Evolutionary conservation across 371 early-diverging fungal genomes (phyloP), one percentile per base, ranked within the genome.

Genomic region (Paraphysoderma sedebokerense): DNA sequence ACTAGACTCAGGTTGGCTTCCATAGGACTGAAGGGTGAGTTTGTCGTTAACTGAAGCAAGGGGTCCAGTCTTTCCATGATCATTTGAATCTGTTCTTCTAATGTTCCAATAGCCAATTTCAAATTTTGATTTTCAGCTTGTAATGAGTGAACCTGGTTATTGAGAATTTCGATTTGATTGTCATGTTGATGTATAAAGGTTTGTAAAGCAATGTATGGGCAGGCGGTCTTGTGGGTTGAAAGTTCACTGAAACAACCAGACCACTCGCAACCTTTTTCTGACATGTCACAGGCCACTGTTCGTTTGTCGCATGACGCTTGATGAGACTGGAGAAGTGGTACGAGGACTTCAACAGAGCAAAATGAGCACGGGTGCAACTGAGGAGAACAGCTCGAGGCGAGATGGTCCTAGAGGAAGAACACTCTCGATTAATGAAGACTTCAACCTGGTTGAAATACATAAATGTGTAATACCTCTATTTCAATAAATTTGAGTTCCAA

Each of bases 181-280:
- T 46, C n/a, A 54, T 47, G 41, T 58, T 52, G 28, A 44, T 42
- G 29, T 58, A 49, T 1, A 44, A 20, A 20, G 54, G 35, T n/a
- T n/a, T n/a, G n/a, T n/a, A n/a, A n/a, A n/a, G n/a, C n/a, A n/a
- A n/a, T n/a, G 42, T 73, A 79, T 0, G 76, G 57, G 41, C 82
- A 82, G 8, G 50, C 44, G 1, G 56, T 39, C 7, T 58, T 47
- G 52, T 81, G 81, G 0, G 50, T 50, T 6, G 55, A 48, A 5
- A 68, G 44, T 3, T 60, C 53, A 29, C 57, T 55, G 12, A 74
- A 58, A 28, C 62, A 60, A 3, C 77, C 79, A 17, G 47, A 51
- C 82, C 82, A 82, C 5, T 54, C 42, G 50, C 82, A 82, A 1
- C 82, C 81, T 50, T 68, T 74, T 15, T 65, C 61, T 15, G 58